Evolutionary conservation across 768 basidiomycete genomes (phyloP), one percentile per base, ranked within the genome.

Genomic region (Lactifluus piperatus): DNA sequence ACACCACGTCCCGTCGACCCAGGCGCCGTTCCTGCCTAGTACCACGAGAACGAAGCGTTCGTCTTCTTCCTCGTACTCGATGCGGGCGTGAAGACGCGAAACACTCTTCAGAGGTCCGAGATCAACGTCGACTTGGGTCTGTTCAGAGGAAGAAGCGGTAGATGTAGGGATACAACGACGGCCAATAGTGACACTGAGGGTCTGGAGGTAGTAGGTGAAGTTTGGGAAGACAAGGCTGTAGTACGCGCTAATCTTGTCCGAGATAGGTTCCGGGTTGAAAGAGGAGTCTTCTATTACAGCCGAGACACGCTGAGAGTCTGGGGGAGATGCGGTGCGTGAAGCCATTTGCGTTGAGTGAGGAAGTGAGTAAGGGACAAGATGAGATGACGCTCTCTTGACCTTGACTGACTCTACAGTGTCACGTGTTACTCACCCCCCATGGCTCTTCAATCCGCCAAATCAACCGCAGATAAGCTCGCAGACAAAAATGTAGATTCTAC

Each of bases 1-100:
- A 50, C 85, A 85, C 90, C 94, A 99, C n/a, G 90, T 84, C 30
- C 94, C 94, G 64, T 98, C 94, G 5, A 99, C 93, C 88, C 94
- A 97, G 18, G 94, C 94, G 13, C 97, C 97, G 67, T 99, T 98
- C 58, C 97, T 79, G n/a, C 97, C 97, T 37, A 91, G 80, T 37
- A 99, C 94, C 60, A 85, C 84, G 36, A 99, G 81, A 16, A 91
- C 84, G 70, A 94, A 97, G 53, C 87, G 83, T 62, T 90, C 89
- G 62, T 87, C 85, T 8, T 91, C 87, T 70, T 89, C 86, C 76
- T 94, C 91, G 68, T 91, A 97, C 71, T 91, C 91, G 66, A 98
- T 94, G 76, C 84, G 86, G 34, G 97, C 97, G 69, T 99, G 97
- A 18, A 97, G 78, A 24, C 97, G 82, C n/a, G 94, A 97, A 54